Evolutionary conservation across 2,329 filamentous ascomycete genomes (phyloP), one percentile per base, ranked within the genome.

Genomic region (Pyrenochaeta sp.): DNA sequence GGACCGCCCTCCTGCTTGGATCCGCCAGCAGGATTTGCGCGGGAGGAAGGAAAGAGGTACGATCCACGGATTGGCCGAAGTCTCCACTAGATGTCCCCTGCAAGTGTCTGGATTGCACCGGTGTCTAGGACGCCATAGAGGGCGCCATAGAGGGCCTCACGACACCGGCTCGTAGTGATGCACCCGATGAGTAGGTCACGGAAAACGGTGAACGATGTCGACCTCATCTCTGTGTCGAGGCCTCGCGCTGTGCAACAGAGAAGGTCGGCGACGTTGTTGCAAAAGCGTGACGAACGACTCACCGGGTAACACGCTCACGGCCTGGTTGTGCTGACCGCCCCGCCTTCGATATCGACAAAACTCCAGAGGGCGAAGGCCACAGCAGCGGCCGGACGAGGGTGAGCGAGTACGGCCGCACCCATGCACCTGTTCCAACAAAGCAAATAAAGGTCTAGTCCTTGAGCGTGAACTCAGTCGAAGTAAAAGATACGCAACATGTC

Each of bases 211-310:
- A 59, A 54, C 53, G 50, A 60, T 54, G 49, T 64, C 28, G 46
- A 60, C 47, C 56, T 60, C 59, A 61, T 59, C 56, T 56, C 54
- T 52, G 27, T 52, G 48, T 56, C 55, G 46, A 55, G 40, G 37
- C 57, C 50, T 39, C 48, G 56, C 46, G 65, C 50, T 28, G 70
- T 74, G 56, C 63, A 57, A 72, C 71, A 54, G 50, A 52, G 46
- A 52, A 58, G 61, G 69, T 71, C 72, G 71, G 64, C 74, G 70
- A 74, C 53, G 61, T 66, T 58, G 52, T 61, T 47, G 56, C 63
- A 53, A 56, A 56, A 28, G 56, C 67, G 63, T 60, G 59, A 67
- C 54, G 43, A 63, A 40, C 51, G n/a, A 53, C 55, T 63, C 62
- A 58, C 28, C 55, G 40, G 51, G 54, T 64, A 46, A 56, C 52